Conservation (phyloP, 1,284 basidiomycete species). For the Xerocomus nothofagi region DNA sequence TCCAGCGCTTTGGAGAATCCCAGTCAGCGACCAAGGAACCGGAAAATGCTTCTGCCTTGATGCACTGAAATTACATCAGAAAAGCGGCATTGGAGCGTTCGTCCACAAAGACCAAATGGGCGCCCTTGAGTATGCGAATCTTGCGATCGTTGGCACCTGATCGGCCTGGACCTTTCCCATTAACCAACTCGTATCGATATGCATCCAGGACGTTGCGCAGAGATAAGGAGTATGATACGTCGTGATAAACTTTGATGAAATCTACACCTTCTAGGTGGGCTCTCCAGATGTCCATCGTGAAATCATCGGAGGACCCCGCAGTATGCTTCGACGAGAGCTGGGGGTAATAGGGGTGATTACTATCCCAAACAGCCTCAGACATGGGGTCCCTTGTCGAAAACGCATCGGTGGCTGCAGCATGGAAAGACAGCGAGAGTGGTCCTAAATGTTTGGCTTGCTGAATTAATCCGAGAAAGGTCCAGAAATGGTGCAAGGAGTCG, state of each 20-base stretch:
- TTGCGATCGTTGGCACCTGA: conserved; percentile 33
- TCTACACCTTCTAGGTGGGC: conserved; percentile 40
- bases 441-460: conserved; percentile 44
- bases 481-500: conserved; percentile 46
- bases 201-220: conserved; percentile 53
- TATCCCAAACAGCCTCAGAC: conserved; percentile 24
- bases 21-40: conserved; percentile 8
- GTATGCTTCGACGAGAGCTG: conserved; percentile 8
- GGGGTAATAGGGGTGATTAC: conserved; percentile 17
- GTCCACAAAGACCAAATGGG: conserved; percentile 44
- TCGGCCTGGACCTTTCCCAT: conserved; percentile 19
- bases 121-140: conserved; percentile 35
- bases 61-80: conserved; percentile 36
- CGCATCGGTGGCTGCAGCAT: conserved; percentile 33
- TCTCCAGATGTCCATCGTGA: conserved; percentile 18
- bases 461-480: conserved; percentile 51
- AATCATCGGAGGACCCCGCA: conserved; percentile 7
- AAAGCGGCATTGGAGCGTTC: conserved; percentile 43
- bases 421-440: conserved; percentile 53
- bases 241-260: conserved; percentile 65
- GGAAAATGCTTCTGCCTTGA: conserved; percentile 20
- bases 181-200: conserved; percentile 36
- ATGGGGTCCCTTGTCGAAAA: conserved; percentile 10
- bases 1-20: conserved; percentile 21
- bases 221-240: conserved; percentile 46